phyloP scores from a whole-genome alignment of 2,329 filamentous ascomycete species.

The Dothidotthia symphoricarpi region DNA sequence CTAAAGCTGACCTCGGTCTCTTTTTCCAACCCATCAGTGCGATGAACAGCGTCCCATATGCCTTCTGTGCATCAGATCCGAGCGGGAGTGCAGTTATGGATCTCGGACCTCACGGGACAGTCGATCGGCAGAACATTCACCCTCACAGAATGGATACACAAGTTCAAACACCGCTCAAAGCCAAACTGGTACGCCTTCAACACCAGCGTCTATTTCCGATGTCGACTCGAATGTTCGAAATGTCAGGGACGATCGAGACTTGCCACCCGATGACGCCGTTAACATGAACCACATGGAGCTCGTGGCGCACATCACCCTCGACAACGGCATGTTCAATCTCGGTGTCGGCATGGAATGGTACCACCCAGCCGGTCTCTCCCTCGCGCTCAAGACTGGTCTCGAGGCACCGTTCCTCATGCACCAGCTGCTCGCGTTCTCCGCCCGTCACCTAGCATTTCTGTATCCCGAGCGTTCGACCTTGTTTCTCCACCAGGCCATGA shows the following conservation, averaged over 20 bases:
- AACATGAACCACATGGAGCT: conserved; percentile 42
- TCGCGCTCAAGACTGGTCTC: conserved; percentile 23
- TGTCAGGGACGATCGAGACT: not conserved
- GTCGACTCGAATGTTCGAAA: not conserved
- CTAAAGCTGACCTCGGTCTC: not conserved
- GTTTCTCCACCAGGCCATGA: conserved; percentile 18
- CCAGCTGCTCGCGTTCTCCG: conserved; percentile 40
- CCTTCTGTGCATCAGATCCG: conserved; percentile 16
- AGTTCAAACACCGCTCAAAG: no score
- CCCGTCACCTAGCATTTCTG: conserved; percentile 36
- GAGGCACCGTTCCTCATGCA: conserved; percentile 40
- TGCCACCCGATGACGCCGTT: conserved; percentile 13
- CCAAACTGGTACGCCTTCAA: not conserved
- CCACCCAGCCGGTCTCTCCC: conserved; percentile 10
- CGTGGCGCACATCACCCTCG: conserved; percentile 30
- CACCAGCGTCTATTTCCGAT: not conserved
- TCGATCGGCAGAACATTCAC: no score
- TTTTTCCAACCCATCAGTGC: conserved; percentile 11
- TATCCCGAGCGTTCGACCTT: conserved; percentile 19
- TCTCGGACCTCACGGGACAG: no score
- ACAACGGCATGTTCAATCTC: conserved; percentile 26
- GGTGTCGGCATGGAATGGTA: conserved; percentile 15
- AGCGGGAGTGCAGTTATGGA: conserved; percentile 8
- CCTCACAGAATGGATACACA: no score
- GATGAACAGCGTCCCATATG: conserved; percentile 21